Conservation (phyloP, 768 basidiomycete genomes). For the Macrolepiota albuminosa region DNA sequence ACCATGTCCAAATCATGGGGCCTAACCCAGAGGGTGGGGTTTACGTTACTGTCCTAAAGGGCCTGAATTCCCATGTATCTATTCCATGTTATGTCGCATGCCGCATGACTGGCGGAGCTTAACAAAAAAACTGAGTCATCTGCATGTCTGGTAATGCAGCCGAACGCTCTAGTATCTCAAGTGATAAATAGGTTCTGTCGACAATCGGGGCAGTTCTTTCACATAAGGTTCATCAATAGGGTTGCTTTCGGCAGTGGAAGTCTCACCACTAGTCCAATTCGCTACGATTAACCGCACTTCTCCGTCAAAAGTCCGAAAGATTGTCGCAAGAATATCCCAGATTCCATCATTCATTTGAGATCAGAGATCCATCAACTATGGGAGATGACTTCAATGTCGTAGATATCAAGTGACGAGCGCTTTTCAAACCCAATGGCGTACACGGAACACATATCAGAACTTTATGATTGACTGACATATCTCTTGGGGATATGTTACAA, state of each 20-base stretch:
- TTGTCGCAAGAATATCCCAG: neutral
- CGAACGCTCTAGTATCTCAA: neutral
- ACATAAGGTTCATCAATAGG: conserved; percentile 9
- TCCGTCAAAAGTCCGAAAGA: neutral
- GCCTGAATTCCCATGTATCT: conserved; percentile 3
- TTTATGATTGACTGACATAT: neutral
- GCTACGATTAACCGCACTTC: neutral
- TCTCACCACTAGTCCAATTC: conserved; percentile 3
- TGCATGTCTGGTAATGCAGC: neutral
- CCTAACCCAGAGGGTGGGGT: neutral
- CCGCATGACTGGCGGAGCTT: conserved; percentile 6
- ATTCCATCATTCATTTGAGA: conserved; percentile 6
- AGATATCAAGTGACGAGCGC: neutral
- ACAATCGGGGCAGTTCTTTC: neutral
- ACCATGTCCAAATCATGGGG: neutral
- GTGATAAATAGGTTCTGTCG: conserved; percentile 4
- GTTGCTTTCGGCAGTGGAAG: conserved; percentile 1
- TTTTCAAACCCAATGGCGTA: neutral
- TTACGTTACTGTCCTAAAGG: neutral
- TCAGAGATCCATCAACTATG: neutral
- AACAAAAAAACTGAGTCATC: neutral
- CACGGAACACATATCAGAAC: neutral
- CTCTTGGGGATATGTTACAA: conserved; percentile 1
- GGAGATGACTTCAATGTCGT: neutral
- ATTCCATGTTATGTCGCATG: neutral